These are phyloP conservation scores for Leccinum griseonigrum DNA, from an alignment of 1,284 basidiomycete species.

Conservation along the genomic window DNA sequence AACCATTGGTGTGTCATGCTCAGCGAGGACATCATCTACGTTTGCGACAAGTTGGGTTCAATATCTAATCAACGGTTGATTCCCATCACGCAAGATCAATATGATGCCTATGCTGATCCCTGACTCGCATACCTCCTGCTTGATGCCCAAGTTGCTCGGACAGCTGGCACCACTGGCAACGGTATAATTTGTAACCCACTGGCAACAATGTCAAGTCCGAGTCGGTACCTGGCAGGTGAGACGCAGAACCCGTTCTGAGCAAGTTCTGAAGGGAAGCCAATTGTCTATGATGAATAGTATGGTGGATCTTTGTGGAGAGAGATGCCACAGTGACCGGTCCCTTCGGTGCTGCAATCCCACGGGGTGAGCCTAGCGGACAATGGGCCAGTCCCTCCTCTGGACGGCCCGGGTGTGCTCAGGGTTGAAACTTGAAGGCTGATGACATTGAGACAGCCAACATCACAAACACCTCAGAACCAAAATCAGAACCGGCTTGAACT, in stretches of 20 bases:
- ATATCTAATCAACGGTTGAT: conserved; percentile 60
- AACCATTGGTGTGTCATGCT: conserved; percentile 55
- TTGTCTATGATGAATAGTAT: conserved; percentile 37
- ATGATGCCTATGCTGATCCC: conserved; percentile 38
- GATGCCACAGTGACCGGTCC: conserved; percentile 26
- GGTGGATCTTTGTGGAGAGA: conserved; percentile 36
- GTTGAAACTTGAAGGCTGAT: conserved; percentile 47
- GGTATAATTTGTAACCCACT: conserved; percentile 40
- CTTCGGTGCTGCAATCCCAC: conserved; percentile 32
- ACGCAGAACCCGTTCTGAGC: conserved; percentile 50
- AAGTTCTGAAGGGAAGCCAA: conserved; percentile 35
- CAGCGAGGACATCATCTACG: conserved; percentile 59
- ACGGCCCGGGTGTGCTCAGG: conserved; percentile 59
- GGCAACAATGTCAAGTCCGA: conserved; percentile 30
- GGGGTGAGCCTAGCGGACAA: conserved; percentile 76
- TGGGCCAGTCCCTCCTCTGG: conserved; percentile 75
- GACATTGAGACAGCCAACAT: conserved; percentile 48
- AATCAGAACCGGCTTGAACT: conserved; percentile 33
- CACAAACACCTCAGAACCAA: conserved; percentile 50
- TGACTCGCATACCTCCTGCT: conserved; percentile 29
- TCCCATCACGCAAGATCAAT: conserved; percentile 49
- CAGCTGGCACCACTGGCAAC: conserved; percentile 33
- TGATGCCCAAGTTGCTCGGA: conserved; percentile 43
- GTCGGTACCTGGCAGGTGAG: conserved; percentile 44
- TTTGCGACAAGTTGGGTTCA: conserved; percentile 48